Percentiles rank a stretch among this genome's conserved stretches.
phyloP scores from a whole-genome alignment of 306 rosid species.

The Mimosa pudica region DNA sequence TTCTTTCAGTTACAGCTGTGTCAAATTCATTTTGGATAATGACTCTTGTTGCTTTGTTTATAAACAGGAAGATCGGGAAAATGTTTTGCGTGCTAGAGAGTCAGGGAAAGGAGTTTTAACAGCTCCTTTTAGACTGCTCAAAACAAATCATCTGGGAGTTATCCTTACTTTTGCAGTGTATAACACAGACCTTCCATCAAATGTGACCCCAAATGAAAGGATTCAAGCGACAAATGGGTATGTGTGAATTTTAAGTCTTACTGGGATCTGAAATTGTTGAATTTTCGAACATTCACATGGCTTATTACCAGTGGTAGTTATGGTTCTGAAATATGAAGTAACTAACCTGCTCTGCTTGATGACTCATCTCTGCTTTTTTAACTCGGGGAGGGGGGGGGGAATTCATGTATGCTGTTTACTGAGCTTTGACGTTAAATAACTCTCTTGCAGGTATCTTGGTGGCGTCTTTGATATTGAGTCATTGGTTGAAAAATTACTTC shows the following conservation, averaged over 20 bases:
- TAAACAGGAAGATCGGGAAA: conserved; percentile 86
- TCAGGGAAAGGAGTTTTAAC: conserved; percentile 95
- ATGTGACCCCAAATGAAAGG: conserved; percentile 90
- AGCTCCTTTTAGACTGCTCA: conserved; percentile 85
- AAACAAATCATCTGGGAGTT: conserved; percentile 92
- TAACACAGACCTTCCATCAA: conserved; percentile 84
- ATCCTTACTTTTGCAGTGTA: conserved; percentile 95
- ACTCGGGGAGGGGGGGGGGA: no score
- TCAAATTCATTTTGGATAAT: neutral
- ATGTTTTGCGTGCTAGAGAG: conserved; percentile 88
- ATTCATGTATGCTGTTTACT: neutral
- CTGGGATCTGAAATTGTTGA: conserved; percentile 2
- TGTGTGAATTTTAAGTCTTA: conserved; percentile 24
- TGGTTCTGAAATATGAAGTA: conserved; percentile 17
- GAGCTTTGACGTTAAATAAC: conserved; percentile 15
- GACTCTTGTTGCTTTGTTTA: conserved; percentile 32
- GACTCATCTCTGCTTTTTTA: neutral
- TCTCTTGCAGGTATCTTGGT: conserved; percentile 84
- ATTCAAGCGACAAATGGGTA: conserved; percentile 95
- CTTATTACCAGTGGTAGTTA: neutral
- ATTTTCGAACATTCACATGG: conserved; percentile 15
- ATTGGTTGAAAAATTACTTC: conserved; percentile 93
- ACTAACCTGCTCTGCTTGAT: neutral
- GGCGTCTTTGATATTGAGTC: conserved; percentile 94
- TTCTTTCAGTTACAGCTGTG: conserved; percentile 5